Conservation (phyloP, 2,329 filamentous ascomycete genomes). For the Diplodia scrobiculata region DNA sequence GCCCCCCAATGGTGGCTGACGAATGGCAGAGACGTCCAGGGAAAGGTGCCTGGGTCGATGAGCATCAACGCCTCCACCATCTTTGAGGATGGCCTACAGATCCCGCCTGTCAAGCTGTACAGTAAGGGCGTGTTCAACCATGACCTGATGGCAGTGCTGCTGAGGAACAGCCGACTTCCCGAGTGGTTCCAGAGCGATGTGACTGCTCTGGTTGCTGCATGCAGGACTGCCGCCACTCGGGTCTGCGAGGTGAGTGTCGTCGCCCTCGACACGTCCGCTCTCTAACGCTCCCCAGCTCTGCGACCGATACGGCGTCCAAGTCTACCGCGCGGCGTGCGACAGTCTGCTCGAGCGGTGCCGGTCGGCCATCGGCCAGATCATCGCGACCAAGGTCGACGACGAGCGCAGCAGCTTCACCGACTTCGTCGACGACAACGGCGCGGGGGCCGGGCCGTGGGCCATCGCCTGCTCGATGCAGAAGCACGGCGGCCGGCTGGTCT, state of each 20-base stretch:
- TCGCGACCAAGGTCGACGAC: slow-evolving; percentile 51
- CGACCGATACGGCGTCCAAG: slow-evolving; percentile 49
- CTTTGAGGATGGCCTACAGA: slow-evolving; percentile 56
- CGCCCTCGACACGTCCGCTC: rapidly evolving
- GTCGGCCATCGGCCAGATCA: slow-evolving; percentile 50
- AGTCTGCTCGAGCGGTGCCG: slow-evolving; percentile 51
- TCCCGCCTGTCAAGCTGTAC: slow-evolving; percentile 54
- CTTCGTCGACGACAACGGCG: slow-evolving; percentile 55
- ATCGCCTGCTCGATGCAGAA: slow-evolving; percentile 54
- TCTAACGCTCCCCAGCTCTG: slow-evolving; percentile 37
- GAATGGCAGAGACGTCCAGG: slow-evolving; percentile 39
- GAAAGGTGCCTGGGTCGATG: slow-evolving; percentile 56
- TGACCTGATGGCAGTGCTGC: slow-evolving; percentile 51
- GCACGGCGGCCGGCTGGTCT: slow-evolving; percentile 48
- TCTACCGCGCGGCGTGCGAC: slow-evolving; percentile 52
- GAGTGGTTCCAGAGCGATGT: slow-evolving; percentile 55
- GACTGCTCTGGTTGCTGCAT: slow-evolving; percentile 52
- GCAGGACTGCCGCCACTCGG: slow-evolving; percentile 49
- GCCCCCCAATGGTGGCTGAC: neutral
- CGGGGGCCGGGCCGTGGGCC: slow-evolving; percentile 51
- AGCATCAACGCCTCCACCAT: slow-evolving; percentile 53
- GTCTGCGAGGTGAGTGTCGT: slow-evolving; percentile 42
- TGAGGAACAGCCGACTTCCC: slow-evolving; percentile 53
- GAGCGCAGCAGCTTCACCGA: slow-evolving; percentile 51
- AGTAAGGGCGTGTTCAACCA: slow-evolving; percentile 49